Percentiles rank a stretch among this genome's conserved stretches.
Evolutionary conservation across 148 eudicot species (phyloP).

Genomic region (Arbutus unedo): DNA sequence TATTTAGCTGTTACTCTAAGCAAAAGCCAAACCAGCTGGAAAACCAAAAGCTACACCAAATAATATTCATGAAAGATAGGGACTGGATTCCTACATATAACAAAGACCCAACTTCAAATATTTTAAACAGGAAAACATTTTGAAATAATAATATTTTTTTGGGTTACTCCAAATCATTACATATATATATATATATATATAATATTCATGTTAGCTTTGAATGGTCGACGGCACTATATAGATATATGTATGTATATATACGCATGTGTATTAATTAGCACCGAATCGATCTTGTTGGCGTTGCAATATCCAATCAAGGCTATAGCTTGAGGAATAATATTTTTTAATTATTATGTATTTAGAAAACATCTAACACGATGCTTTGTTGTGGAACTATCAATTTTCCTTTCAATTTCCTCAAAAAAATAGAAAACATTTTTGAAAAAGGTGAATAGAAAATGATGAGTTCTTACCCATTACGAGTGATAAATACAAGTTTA

Average conservation of each 20-base stretch:
- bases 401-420: too few relatives aligned
- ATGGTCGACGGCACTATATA: background rate
- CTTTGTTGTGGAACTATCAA: background rate
- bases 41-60: background rate
- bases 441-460: too few relatives aligned
- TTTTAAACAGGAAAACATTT: background rate
- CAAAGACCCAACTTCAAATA: background rate
- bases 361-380: background rate
- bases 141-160: background rate
- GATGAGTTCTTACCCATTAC: too few relatives aligned
- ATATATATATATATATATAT: background rate
- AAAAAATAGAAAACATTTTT: too few relatives aligned
- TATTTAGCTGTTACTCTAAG: slow-evolving; percentile 12
- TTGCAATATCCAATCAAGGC: background rate
- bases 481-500: too few relatives aligned
- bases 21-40: slow-evolving; percentile 15
- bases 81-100: slow-evolving; percentile 1
- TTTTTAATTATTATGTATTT: background rate
- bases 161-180: background rate
- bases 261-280: background rate
- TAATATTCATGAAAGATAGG: background rate
- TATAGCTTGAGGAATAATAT: background rate
- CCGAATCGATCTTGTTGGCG: background rate
- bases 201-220: background rate
- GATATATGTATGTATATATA: background rate